Evolutionary conservation across 768 basidiomycete genomes (phyloP).

Genomic region (Leucocoprinus sp.): DNA sequence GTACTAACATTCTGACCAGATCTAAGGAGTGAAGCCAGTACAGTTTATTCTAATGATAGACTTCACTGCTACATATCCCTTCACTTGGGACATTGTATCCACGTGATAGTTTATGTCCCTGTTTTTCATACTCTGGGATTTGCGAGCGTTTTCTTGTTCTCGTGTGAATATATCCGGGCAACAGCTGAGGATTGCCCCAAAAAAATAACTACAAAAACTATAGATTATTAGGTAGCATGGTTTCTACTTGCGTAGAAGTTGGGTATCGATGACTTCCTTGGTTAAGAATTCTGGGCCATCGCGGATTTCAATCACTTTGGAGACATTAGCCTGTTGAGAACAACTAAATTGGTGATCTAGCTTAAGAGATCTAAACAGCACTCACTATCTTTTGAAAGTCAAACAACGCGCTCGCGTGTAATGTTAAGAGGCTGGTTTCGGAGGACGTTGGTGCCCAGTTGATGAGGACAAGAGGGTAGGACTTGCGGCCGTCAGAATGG

Average conservation of each 20-base stretch:
- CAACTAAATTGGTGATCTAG: background rate
- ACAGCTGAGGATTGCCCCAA: no score
- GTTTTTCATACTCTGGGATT: background rate
- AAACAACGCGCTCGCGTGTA: slow-evolving; percentile 77
- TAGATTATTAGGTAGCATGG: no score
- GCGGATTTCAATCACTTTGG: slow-evolving; percentile 72
- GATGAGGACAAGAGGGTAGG: slow-evolving; percentile 77
- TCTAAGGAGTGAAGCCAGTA: slow-evolving; percentile 21
- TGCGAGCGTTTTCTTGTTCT: background rate
- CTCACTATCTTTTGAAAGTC: slow-evolving; percentile 75
- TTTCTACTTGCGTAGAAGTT: slow-evolving; percentile 26
- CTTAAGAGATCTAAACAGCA: slow-evolving; percentile 7
- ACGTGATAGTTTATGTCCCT: slow-evolving; percentile 10
- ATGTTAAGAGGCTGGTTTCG: slow-evolving; percentile 67
- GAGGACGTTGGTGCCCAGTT: slow-evolving; percentile 82
- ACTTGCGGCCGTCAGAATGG: slow-evolving; percentile 76
- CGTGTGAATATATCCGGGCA: background rate
- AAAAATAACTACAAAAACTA: no score
- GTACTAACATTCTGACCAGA: slow-evolving; percentile 20
- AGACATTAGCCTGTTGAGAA: slow-evolving; percentile 54
- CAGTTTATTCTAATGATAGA: slow-evolving; percentile 5
- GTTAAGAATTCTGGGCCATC: slow-evolving; percentile 82
- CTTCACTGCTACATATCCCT: slow-evolving; percentile 7
- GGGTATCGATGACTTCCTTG: slow-evolving; percentile 58
- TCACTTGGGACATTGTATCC: slow-evolving; percentile 7